Conservation (phyloP, 2,329 filamentous ascomycete species). For the Xylariaceae sp. region DNA sequence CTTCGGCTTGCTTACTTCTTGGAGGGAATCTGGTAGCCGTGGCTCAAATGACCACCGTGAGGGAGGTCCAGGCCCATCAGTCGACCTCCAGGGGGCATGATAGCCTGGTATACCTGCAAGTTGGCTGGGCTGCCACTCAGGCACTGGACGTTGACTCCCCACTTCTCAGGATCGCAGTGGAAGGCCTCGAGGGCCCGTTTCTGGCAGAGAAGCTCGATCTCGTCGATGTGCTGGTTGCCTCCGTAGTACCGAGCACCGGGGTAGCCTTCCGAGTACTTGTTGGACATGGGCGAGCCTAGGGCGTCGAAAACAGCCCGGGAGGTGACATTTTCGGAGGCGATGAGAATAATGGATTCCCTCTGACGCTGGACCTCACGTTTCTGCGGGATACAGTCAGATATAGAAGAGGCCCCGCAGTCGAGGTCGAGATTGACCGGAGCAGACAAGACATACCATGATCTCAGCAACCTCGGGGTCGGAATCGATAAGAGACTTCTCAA, state of each 20-base stretch:
- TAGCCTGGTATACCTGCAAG: conserved; percentile 94
- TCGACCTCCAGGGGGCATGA: conserved; percentile 91
- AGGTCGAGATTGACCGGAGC: no score
- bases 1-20: conserved; percentile 57
- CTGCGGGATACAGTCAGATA: no score
- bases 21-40: conserved; percentile 94
- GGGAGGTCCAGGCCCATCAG: conserved; percentile 95
- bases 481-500: conserved; percentile 89
- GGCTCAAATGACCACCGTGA: conserved; percentile 88
- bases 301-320: conserved; percentile 97
- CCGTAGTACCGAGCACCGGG: conserved; percentile 98
- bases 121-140: conserved; percentile 91
- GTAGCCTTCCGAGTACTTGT: conserved; percentile 99
- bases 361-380: conserved; percentile 93
- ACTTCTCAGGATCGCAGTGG: conserved; percentile 76
- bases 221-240: conserved; percentile 97
- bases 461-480: conserved; percentile 88
- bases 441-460: conserved; percentile 70
- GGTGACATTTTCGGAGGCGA: conserved; percentile 98
- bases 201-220: conserved; percentile 93
- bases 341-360: conserved; percentile 96
- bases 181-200: conserved; percentile 87
- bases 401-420: no score
- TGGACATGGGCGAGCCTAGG: conserved; percentile 88
- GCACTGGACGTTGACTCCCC: conserved; percentile 98